Percentiles rank a stretch among this genome's conserved stretches.
Evolutionary conservation across 2,329 filamentous ascomycete species (phyloP).

Genomic region (Penicillium crustosum): DNA sequence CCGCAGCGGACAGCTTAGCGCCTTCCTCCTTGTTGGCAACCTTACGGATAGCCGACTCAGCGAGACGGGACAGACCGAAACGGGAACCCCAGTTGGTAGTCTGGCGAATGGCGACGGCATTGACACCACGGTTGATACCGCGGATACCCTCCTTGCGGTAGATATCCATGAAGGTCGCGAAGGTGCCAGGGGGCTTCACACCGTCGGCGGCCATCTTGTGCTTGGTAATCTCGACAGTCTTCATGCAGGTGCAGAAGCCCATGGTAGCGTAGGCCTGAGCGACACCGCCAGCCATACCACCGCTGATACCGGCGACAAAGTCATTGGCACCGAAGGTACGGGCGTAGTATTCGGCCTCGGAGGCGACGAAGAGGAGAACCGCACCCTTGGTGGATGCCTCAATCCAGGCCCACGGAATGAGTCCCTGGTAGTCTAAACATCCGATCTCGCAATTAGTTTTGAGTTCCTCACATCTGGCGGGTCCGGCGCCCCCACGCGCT

Average conservation of each 20-base stretch:
- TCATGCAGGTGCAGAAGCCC: constrained; percentile 99
- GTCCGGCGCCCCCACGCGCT: constrained; percentile 12
- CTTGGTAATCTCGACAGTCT: constrained; percentile 99
- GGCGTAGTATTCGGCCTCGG: constrained; percentile 95
- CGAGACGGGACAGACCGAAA: constrained; percentile 89
- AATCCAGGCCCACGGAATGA: constrained; percentile 99
- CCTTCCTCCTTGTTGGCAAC: constrained; percentile 74
- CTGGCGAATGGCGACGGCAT: constrained; percentile 96
- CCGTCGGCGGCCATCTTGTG: constrained; percentile 86
- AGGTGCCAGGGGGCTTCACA: constrained; percentile 83
- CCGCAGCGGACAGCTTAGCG: constrained; percentile 72
- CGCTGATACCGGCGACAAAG: constrained; percentile 83
- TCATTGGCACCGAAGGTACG: constrained; percentile 77
- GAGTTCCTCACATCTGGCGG: constrained; percentile 14
- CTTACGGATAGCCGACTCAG: constrained; percentile 82
- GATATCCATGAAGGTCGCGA: constrained; percentile 94
- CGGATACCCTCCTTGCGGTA: constrained; percentile 90
- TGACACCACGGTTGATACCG: constrained; percentile 98
- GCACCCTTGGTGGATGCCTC: constrained; percentile 99
- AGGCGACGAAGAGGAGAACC: constrained; percentile 97
- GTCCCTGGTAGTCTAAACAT: constrained; percentile 87
- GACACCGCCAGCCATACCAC: constrained; percentile 90
- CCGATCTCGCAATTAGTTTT: constrained; percentile 14
- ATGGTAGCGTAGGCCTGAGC: constrained; percentile 99
- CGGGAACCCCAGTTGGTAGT: constrained; percentile 99